Conservation (phyloP, 2,329 filamentous ascomycete species). For the Cordyceps javanica region DNA sequence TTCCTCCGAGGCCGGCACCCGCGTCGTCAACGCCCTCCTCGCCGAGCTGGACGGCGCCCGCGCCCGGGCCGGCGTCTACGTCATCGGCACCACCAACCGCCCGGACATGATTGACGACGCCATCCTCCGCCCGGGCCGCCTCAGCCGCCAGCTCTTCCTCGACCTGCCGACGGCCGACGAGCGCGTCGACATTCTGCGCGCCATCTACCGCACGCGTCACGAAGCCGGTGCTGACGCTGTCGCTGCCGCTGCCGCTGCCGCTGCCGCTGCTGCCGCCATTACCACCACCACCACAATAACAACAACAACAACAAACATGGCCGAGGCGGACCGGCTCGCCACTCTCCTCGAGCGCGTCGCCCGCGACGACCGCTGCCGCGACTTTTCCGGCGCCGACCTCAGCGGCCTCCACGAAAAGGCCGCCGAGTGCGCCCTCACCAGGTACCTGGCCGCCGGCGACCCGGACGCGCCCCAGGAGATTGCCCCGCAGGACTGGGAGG, state of each 20-base stretch:
- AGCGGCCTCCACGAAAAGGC: constrained; percentile 43
- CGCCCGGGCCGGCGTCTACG: constrained; percentile 77
- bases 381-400: constrained; percentile 68
- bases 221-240: no score
- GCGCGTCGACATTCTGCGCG: constrained; percentile 77
- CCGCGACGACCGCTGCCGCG: constrained; percentile 57
- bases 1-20: constrained; percentile 69
- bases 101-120: constrained; percentile 96
- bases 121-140: constrained; percentile 83
- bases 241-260: no score
- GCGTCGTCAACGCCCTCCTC: constrained; percentile 91
- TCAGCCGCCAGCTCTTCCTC: constrained; percentile 85
- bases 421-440: constrained; percentile 40
- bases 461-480: constrained; percentile 22
- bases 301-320: no score
- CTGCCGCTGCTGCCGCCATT: no score
- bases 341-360: constrained; percentile 59
- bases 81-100: constrained; percentile 90
- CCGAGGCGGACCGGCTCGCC: constrained; percentile 27
- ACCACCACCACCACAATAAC: no score
- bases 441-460: constrained; percentile 25
- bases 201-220: constrained; percentile 48
- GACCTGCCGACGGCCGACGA: constrained; percentile 75
- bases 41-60: constrained; percentile 88
- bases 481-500: constrained; percentile 44